Evolutionary conservation across 225 moss, liverwort and hornwort genomes (phyloP).

Genomic region (Straminergon stramineum): DNA sequence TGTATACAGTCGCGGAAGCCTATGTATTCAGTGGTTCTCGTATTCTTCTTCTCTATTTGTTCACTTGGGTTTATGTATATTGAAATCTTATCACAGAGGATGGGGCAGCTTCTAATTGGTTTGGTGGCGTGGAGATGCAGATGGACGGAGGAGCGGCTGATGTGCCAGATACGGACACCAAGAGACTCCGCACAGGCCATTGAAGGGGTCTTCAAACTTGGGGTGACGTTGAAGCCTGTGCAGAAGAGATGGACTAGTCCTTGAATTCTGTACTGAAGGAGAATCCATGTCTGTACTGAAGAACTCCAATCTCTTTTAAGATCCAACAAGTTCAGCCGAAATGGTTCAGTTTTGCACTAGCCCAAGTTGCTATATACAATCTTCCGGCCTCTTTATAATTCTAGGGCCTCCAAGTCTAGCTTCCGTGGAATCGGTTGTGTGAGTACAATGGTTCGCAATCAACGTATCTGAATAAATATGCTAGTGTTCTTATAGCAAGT

Average conservation of each 20-base stretch:
- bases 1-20: background rate
- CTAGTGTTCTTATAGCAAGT: background rate
- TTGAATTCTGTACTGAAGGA: background rate
- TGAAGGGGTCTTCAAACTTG: background rate
- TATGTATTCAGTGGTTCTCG: background rate
- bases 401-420: background rate
- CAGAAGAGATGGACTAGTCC: background rate
- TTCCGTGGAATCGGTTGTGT: background rate
- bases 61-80: background rate
- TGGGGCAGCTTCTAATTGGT: background rate
- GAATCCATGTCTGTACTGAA: background rate
- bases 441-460: background rate
- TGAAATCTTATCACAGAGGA: background rate
- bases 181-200: conserved; percentile 23
- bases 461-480: background rate
- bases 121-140: conserved; percentile 4
- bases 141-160: background rate
- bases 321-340: background rate
- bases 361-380: background rate
- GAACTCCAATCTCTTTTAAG: background rate
- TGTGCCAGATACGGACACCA: conserved; percentile 24
- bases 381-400: background rate
- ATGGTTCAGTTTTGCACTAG: background rate
- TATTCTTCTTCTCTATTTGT: background rate
- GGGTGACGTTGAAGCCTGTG: background rate